A percentile compares a stretch with the other conserved stretches of the same genome.
Evolutionary conservation across 495 filamentous ascomycete genomes (phyloP).

Genomic region (Copromyces sp.): DNA sequence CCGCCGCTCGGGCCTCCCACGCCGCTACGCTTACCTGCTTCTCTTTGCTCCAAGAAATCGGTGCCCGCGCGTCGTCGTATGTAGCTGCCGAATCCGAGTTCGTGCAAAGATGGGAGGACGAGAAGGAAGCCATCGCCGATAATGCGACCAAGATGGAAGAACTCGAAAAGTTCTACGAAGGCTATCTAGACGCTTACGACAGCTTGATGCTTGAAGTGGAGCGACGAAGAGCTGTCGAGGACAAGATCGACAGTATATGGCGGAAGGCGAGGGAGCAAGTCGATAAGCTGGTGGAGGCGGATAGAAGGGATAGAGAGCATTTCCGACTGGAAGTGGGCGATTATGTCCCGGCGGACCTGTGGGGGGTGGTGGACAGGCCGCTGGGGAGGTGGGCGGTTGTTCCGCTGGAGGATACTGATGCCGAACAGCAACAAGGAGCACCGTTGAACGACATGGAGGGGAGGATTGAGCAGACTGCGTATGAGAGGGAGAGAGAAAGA

Average conservation of each 20-base stretch:
- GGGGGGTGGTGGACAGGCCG: conserved; percentile 53
- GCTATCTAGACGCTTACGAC: conserved; percentile 75
- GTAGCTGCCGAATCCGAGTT: conserved; percentile 63
- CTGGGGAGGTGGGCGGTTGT: conserved; percentile 34
- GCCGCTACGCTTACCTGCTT: conserved; percentile 47
- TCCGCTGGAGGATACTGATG: conserved; percentile 19
- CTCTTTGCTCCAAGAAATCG: conserved; percentile 55
- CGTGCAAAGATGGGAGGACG: conserved; percentile 61
- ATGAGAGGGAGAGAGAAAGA: neutral
- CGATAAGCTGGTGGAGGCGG: conserved; percentile 62
- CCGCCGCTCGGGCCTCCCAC: conserved; percentile 39
- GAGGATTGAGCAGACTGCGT: neutral
- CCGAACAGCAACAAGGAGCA: neutral
- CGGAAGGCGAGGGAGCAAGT: conserved; percentile 66
- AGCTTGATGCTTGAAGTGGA: conserved; percentile 73
- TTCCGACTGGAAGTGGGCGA: conserved; percentile 80
- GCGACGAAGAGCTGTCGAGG: conserved; percentile 57
- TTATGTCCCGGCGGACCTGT: conserved; percentile 80
- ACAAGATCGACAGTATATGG: conserved; percentile 61
- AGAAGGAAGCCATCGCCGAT: conserved; percentile 54
- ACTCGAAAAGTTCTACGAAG: conserved; percentile 67
- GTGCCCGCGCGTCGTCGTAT: conserved; percentile 53
- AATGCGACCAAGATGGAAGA: conserved; percentile 64
- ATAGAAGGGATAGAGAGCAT: conserved; percentile 61
- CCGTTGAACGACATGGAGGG: neutral